Evolutionary conservation across 805 yeast genomes (phyloP).

Genomic region (Kluyveromyces wickerhamii): DNA sequence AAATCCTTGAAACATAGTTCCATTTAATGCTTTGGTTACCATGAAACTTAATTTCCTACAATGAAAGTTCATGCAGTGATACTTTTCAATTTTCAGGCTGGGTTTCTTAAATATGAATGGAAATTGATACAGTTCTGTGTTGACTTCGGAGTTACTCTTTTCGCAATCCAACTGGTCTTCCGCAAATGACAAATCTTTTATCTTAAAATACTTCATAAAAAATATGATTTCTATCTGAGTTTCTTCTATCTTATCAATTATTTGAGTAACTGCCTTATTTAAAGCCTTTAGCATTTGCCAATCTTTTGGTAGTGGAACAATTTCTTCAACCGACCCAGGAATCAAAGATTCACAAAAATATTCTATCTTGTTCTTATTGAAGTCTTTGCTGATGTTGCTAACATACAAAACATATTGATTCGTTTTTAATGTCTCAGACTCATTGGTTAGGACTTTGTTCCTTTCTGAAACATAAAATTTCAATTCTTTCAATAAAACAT

Average conservation of each 20-base stretch:
- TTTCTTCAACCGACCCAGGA: slow-evolving; percentile 46
- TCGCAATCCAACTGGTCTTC: not conserved
- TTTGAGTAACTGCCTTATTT: slow-evolving; percentile 24
- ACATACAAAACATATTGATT: slow-evolving; percentile 33
- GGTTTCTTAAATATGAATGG: not conserved
- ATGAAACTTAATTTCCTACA: not conserved
- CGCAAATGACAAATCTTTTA: not conserved
- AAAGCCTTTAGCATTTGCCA: slow-evolving; percentile 31
- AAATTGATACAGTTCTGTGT: not conserved
- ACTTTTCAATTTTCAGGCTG: not conserved
- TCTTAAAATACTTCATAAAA: slow-evolving; percentile 16
- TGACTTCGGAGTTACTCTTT: too few species aligned
- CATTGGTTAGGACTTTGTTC: slow-evolving; percentile 35
- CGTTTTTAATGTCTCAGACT: slow-evolving; percentile 15
- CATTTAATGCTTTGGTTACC: not conserved
- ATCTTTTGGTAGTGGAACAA: slow-evolving; percentile 32
- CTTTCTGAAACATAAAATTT: slow-evolving; percentile 38
- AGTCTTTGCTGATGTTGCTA: slow-evolving; percentile 37
- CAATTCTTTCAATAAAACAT: slow-evolving; percentile 49
- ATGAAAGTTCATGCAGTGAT: not conserved
- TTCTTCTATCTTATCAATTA: slow-evolving; percentile 33
- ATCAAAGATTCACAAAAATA: slow-evolving; percentile 28
- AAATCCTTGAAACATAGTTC: slow-evolving; percentile 2
- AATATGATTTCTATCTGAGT: slow-evolving; percentile 31
- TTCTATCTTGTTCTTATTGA: slow-evolving; percentile 16